Percentiles rank a stretch among this genome's conserved stretches.
These are phyloP conservation scores for Cornus florida DNA, from an alignment of 148 eudicot genomes.

Conservation along the genomic window DNA sequence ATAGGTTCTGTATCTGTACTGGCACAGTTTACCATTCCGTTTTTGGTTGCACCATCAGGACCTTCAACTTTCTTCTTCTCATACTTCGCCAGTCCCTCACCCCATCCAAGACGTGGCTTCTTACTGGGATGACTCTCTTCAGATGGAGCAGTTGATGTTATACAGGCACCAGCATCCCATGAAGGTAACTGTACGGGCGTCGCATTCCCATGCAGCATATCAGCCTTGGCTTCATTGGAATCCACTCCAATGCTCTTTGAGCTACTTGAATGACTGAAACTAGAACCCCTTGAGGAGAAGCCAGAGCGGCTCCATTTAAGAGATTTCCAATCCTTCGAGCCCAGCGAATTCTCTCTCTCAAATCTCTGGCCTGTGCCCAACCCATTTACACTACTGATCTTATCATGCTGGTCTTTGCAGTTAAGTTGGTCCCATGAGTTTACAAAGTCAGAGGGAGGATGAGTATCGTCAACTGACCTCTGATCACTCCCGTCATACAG, in stretches of 20 bases:
- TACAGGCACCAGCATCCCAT: conserved; percentile 48
- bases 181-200: conserved; percentile 38
- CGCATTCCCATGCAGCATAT: conserved; percentile 23
- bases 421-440: conserved; percentile 41
- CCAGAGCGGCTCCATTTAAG: conserved; percentile 79
- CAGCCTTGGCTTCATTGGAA: conserved; percentile 41
- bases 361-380: conserved; percentile 35
- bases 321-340: conserved; percentile 70
- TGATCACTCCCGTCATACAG: conserved; percentile 29
- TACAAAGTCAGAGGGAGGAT: conserved; percentile 36
- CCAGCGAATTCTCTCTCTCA: conserved; percentile 54
- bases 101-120: conserved; percentile 95
- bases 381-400: conserved; percentile 36
- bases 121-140: conserved; percentile 68
- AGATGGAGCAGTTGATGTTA: conserved; percentile 29
- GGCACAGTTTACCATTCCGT: conserved; percentile 24
- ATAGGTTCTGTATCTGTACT: conserved; percentile 47
- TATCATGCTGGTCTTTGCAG: conserved; percentile 50
- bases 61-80: conserved; percentile 87
- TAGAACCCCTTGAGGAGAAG: conserved; percentile 64
- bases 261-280: conserved; percentile 63
- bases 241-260: conserved; percentile 59
- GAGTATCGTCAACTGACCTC: conserved; percentile 48
- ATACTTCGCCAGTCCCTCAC: conserved; percentile 90
- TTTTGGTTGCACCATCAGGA: conserved; percentile 46